phyloP scores from a whole-genome alignment of 2,329 filamentous ascomycete species.

The Colletotrichum eremochloae region DNA sequence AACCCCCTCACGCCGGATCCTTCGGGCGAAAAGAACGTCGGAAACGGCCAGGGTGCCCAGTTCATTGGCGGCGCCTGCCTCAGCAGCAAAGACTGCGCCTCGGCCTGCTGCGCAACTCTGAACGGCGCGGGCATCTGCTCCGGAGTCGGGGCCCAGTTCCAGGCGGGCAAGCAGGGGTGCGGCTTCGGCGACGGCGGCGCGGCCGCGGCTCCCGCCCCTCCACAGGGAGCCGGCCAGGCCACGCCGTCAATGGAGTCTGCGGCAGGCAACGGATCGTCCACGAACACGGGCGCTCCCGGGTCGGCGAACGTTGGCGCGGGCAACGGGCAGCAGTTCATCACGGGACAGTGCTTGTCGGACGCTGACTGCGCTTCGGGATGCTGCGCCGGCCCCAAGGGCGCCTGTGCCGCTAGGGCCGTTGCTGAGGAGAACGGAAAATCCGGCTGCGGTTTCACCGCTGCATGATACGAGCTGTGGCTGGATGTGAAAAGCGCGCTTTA shows the following conservation, averaged over 20 bases:
- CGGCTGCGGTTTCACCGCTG: slow-evolving; percentile 45
- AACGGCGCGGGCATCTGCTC: slow-evolving; percentile 49
- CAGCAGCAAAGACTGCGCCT: slow-evolving; percentile 48
- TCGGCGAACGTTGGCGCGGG: slow-evolving; percentile 50
- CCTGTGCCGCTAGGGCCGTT: slow-evolving; percentile 52
- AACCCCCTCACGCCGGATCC: slow-evolving; percentile 47
- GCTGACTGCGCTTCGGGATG: slow-evolving; percentile 52
- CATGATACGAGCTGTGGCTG: neutral
- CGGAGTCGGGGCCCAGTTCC: slow-evolving; percentile 45
- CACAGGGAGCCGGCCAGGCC: slow-evolving; percentile 13
- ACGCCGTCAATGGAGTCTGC: slow-evolving; percentile 22
- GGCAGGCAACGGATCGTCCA: slow-evolving; percentile 1
- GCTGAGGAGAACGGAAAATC: slow-evolving; percentile 51
- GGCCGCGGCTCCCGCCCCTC: slow-evolving; percentile 1
- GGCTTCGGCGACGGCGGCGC: slow-evolving; percentile 43
- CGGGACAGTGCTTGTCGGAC: slow-evolving; percentile 49
- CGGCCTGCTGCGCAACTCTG: slow-evolving; percentile 45
- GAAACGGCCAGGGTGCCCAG: slow-evolving; percentile 47
- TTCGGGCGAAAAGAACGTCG: slow-evolving; percentile 47
- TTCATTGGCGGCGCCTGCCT: slow-evolving; percentile 50
- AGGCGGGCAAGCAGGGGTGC: slow-evolving; percentile 49
- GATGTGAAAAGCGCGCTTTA: fast-evolving
- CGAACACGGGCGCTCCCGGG: slow-evolving; percentile 20
- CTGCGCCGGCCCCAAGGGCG: slow-evolving; percentile 51
- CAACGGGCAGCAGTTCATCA: slow-evolving; percentile 51